A percentile compares a stretch with the other conserved stretches of the same genome.
Evolutionary conservation across 2,329 filamentous ascomycete genomes (phyloP).

Genomic region (Ophiostoma montium): DNA sequence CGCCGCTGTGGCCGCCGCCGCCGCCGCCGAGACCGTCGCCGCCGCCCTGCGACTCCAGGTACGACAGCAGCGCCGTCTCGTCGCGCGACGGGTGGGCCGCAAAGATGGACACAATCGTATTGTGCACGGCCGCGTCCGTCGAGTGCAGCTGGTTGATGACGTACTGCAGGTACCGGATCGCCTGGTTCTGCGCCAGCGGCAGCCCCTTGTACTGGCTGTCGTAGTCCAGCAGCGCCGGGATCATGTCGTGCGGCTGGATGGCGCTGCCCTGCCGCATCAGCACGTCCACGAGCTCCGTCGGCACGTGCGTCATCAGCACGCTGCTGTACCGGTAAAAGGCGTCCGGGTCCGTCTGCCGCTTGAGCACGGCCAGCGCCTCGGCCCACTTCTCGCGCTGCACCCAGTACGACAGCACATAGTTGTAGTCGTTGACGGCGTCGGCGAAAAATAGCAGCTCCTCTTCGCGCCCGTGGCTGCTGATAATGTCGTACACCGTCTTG

Average conservation of each 20-base stretch:
- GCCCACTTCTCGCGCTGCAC: conserved; percentile 86
- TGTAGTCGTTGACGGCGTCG: conserved; percentile 76
- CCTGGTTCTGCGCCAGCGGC: conserved; percentile 66
- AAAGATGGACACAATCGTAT: conserved; percentile 92
- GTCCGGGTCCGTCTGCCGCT: conserved; percentile 81
- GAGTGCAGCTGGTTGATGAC: conserved; percentile 78
- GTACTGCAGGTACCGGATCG: conserved; percentile 83
- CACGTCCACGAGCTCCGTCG: conserved; percentile 82
- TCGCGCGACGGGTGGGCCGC: conserved; percentile 73
- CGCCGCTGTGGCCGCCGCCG: background rate
- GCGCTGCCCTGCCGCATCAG: conserved; percentile 78
- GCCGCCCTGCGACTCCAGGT: conserved; percentile 79
- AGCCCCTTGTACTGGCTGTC: conserved; percentile 58
- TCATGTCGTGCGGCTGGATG: conserved; percentile 73
- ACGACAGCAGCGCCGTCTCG: conserved; percentile 72
- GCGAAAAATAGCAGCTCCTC: conserved; percentile 87
- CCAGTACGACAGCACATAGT: conserved; percentile 95
- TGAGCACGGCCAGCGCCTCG: conserved; percentile 75
- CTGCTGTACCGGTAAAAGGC: conserved; percentile 96
- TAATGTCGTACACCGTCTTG: conserved; percentile 89
- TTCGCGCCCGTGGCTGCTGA: conserved; percentile 88
- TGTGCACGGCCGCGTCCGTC: conserved; percentile 78
- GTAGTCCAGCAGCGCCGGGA: conserved; percentile 88
- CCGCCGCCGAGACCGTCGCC: conserved; percentile 25
- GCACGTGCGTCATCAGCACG: conserved; percentile 83